Evolutionary conservation across 306 rosid species (phyloP), one percentile per base, ranked within the genome.

Genomic region (Alnus glutinosa): DNA sequence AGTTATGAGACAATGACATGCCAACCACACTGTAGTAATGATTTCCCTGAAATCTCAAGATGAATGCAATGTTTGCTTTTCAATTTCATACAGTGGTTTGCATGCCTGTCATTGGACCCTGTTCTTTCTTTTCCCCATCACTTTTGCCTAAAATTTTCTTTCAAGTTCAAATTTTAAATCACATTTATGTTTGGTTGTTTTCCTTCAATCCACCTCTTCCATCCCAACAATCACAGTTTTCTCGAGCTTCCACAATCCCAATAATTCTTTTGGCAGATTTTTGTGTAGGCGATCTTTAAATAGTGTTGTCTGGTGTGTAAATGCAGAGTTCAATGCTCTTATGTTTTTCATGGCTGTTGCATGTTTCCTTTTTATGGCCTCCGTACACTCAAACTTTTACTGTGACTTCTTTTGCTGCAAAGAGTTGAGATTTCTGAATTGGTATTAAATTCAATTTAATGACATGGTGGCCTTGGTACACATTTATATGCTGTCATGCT

Each of bases 41-140:
- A 78, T 70, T 75, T 57, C 52, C 70, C 19, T 66, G 80, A 91
- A 85, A 86, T 77, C 91, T 87, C 88, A 49, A 89, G 83, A 83
- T 83, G 86, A 91, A 92, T 90, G 96, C 94, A 89, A 88, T 84
- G 85, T 81, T 81, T 85, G 74, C 67, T 87, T 85, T 91, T 86
- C 76, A 79, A 50, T 85, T 77, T 84, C 77, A 69, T 80, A 74
- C 80, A 32, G 68, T 61, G 39, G 68, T 61, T 83, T 74, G 81
- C 79, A 55, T 66, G 48, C 77, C 87, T 83, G 87, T 75, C 85
- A 34, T 78, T 76, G 47, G 84, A 71, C 28, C 80, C 58, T 75
- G 59, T 39, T 37, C 39, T 44, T 15, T 5, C 63, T 66, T 64
- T 78, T 9, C 51, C 8, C 63, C 51, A 13, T 63, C 19, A 9